Percentiles rank a stretch among this genome's conserved stretches.
phyloP scores from a whole-genome alignment of 768 basidiomycete species.

The Asterophora parasitica region DNA sequence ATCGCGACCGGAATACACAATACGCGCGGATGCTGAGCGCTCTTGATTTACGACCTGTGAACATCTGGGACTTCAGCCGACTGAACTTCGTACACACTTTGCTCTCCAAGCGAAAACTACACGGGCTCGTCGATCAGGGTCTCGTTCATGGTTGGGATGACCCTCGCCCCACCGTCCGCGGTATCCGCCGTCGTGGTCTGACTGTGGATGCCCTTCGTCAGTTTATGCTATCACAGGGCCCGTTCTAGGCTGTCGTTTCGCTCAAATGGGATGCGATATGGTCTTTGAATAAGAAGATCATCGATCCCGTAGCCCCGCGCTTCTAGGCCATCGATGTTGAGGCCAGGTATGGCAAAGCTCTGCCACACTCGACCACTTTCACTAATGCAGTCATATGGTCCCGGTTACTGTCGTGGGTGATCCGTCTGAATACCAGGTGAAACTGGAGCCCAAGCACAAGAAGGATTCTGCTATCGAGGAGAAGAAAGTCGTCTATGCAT shows the following conservation, averaged over 20 bases:
- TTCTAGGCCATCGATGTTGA: slow-evolving; percentile 82
- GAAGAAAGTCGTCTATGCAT: slow-evolving; percentile 83
- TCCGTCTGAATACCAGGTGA: slow-evolving; percentile 55
- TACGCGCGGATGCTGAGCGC: slow-evolving; percentile 96
- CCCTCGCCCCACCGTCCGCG: slow-evolving; percentile 95
- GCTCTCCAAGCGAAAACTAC: slow-evolving; percentile 93
- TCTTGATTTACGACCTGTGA: slow-evolving; percentile 69
- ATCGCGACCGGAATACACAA: slow-evolving; percentile 94
- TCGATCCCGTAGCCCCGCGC: slow-evolving; percentile 91
- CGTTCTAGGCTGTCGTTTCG: slow-evolving; percentile 88
- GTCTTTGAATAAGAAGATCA: slow-evolving; percentile 94
- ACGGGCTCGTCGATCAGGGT: slow-evolving; percentile 87
- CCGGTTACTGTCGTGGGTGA: slow-evolving; percentile 72
- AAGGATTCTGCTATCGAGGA: slow-evolving; percentile 92
- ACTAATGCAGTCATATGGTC: too few relatives aligned
- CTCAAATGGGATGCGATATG: slow-evolving; percentile 98
- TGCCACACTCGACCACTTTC: neutral
- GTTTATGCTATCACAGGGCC: slow-evolving; percentile 95
- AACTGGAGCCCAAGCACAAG: slow-evolving; percentile 84
- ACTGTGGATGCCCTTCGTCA: slow-evolving; percentile 94
- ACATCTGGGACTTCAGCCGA: slow-evolving; percentile 97
- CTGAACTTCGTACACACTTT: slow-evolving; percentile 97
- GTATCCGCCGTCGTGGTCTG: slow-evolving; percentile 92
- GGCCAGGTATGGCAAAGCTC: slow-evolving; percentile 54
- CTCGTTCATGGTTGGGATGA: slow-evolving; percentile 97